Evolutionary conservation across 148 eudicot species (phyloP).

Genomic region (Bassia scoparia): DNA sequence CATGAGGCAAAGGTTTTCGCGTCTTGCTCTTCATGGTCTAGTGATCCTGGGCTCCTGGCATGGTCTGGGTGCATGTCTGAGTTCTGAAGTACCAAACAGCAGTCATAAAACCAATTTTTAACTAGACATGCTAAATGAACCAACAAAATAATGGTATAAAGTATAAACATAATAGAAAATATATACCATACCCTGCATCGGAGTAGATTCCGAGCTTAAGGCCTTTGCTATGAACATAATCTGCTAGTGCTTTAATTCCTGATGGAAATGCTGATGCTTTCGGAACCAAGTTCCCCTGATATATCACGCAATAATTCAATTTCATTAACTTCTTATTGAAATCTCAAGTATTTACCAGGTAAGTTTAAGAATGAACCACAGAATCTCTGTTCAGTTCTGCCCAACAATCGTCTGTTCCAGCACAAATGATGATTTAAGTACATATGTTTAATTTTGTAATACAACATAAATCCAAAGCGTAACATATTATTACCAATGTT

Average conservation of each 20-base stretch:
- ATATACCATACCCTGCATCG: conserved; percentile 63
- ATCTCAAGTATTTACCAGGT: too few relatives aligned
- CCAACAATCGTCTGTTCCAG: conserved; percentile 29
- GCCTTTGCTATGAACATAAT: conserved; percentile 78
- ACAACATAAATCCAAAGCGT: background rate
- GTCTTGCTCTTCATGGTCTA: too few relatives aligned
- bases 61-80: too few relatives aligned
- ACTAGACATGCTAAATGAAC: too few relatives aligned
- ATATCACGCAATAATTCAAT: background rate
- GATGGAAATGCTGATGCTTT: conserved; percentile 65
- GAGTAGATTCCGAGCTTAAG: conserved; percentile 79
- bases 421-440: background rate
- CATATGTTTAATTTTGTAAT: too few relatives aligned
- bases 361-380: conserved; percentile 9
- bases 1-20: too few relatives aligned
- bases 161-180: too few relatives aligned
- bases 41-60: too few relatives aligned
- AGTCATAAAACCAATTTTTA: too few relatives aligned
- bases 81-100: conserved; percentile 35
- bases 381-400: conserved; percentile 28
- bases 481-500: conserved; percentile 44
- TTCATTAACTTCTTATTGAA: too few relatives aligned
- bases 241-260: conserved; percentile 83
- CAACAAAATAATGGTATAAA: too few relatives aligned
- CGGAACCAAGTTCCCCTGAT: conserved; percentile 61